Evolutionary conservation across 164 flowering plant genomes (phyloP).

Genomic region (Tetrastigma voinierianum): DNA sequence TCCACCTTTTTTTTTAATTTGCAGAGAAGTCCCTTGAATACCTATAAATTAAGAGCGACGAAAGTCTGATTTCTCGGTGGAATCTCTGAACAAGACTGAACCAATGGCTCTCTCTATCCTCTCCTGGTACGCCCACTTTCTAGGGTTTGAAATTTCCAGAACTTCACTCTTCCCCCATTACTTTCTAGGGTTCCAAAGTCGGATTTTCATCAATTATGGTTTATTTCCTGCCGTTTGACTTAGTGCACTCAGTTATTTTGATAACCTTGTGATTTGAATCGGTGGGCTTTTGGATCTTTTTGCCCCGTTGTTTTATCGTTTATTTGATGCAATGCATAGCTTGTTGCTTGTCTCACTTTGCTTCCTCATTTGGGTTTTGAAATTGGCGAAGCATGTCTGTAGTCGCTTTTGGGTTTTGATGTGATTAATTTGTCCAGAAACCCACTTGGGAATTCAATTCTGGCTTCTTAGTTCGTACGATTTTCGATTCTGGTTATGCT

Average conservation of each 20-base stretch:
- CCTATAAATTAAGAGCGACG: constrained; percentile 15
- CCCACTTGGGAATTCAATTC: not conserved
- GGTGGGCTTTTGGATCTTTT: too few relatives aligned
- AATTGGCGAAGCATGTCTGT: not conserved
- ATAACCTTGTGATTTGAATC: too few relatives aligned
- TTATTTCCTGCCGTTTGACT: too few relatives aligned
- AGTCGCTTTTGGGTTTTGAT: not conserved
- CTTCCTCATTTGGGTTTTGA: not conserved
- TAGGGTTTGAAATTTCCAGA: too few relatives aligned
- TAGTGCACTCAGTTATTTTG: not conserved
- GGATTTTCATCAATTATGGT: not conserved
- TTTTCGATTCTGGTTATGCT: constrained; percentile 2
- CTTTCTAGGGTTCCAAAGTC: constrained; percentile 9
- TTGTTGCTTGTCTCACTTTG: too few relatives aligned
- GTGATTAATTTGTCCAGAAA: not conserved
- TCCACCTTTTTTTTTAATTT: too few relatives aligned
- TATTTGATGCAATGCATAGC: not conserved
- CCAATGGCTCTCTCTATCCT: constrained; percentile 6
- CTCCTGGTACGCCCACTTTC: constrained; percentile 1
- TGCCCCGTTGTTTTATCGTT: not conserved
- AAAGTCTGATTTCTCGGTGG: not conserved
- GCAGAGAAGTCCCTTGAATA: not conserved
- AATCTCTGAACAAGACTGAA: constrained; percentile 14
- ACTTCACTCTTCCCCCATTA: not conserved
- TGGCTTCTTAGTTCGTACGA: not conserved